Base-by-base conservation (phyloP, 164 flowering plant species). In the Berberis vulgaris region DNA sequence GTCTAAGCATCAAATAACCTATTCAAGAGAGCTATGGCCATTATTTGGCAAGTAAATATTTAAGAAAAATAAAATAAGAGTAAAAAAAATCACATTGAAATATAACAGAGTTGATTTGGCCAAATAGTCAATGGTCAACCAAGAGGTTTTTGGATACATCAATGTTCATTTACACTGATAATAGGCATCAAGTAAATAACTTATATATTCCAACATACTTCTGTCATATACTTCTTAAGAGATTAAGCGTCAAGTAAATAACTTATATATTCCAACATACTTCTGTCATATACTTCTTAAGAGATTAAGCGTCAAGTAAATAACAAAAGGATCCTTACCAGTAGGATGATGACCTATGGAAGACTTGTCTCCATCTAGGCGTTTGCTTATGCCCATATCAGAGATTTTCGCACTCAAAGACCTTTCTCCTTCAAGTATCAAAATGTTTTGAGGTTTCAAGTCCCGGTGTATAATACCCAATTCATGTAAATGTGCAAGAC, bases 351-450 rank as follows among this genome's bases (percentile, higher is more conserved):
- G 76, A 45, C 82, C 71, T 54, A 89, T 75, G 49, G 89, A 84
- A 68, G 89, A 74, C 80, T 69, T 81, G 41, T 84, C 85, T 11
- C 69, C 80, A 46, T 40, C 56, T 55, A 89, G 83, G 47, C 83
- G 85, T 67, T 83, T 89, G 77, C 96, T 87, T 60, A 87, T 84
- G 43, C 96, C 96, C 88, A 87, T 89, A 75, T 89, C 96, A 43
- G 96, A 84, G 46, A 87, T 77, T 73, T 87, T 89, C 38, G 89
- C 94, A 72, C 87, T 73, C 43, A 89, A 65, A 12, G 71, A 49
- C 66, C 57, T 74, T 7, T 79, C 86, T 26, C 26, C 26, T 54
- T 75, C 78, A 38, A 61, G 65, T 64, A 89, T 79, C 78, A 89
- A 74, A 40, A 89, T 86, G 76, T 89, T 87, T 53, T 87, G 91